Percentiles rank a stretch among this genome's conserved stretches.
Conservation (phyloP, 257 asterid genomes). For the Hygrophila difformis region DNA sequence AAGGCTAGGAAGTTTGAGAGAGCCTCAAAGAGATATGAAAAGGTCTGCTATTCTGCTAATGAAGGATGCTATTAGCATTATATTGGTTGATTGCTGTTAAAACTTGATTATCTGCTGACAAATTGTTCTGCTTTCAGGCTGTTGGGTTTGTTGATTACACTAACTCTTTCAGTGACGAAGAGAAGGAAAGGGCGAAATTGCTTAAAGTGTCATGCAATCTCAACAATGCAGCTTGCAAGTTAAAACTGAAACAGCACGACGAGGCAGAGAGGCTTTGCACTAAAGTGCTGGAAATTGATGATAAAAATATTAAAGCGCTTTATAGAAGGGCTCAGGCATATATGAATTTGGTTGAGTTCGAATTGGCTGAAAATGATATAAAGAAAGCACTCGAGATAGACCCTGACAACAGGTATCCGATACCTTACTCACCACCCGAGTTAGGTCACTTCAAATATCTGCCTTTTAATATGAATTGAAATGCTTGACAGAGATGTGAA, state of each 20-base stretch:
- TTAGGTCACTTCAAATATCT: no score
- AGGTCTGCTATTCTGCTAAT: slow-evolving; percentile 16
- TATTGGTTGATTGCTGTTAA: not conserved
- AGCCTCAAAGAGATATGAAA: slow-evolving; percentile 56
- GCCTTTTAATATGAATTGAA: not conserved
- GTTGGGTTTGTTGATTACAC: slow-evolving; percentile 35
- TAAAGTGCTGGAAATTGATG: slow-evolving; percentile 40
- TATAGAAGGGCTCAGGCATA: slow-evolving; percentile 63
- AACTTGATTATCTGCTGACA: not conserved
- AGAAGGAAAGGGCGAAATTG: slow-evolving; percentile 36
- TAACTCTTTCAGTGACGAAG: slow-evolving; percentile 37
- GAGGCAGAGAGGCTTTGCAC: slow-evolving; percentile 42
- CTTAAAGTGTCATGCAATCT: slow-evolving; percentile 39
- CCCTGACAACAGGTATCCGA: slow-evolving; percentile 45
- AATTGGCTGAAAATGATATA: slow-evolving; percentile 48
- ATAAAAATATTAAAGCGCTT: slow-evolving; percentile 44
- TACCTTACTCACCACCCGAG: no score
- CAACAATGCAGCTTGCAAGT: slow-evolving; percentile 58
- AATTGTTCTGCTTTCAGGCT: slow-evolving; percentile 25
- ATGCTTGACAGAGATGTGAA: slow-evolving; percentile 46
- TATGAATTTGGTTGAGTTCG: slow-evolving; percentile 42
- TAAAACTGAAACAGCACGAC: slow-evolving; percentile 48
- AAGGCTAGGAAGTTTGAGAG: slow-evolving; percentile 39
- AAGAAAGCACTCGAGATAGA: slow-evolving; percentile 59
- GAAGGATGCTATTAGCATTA: no score